These are phyloP conservation scores for Verticillium longisporum DNA, from an alignment of 2,329 filamentous ascomycete genomes.

Conservation along the genomic window DNA sequence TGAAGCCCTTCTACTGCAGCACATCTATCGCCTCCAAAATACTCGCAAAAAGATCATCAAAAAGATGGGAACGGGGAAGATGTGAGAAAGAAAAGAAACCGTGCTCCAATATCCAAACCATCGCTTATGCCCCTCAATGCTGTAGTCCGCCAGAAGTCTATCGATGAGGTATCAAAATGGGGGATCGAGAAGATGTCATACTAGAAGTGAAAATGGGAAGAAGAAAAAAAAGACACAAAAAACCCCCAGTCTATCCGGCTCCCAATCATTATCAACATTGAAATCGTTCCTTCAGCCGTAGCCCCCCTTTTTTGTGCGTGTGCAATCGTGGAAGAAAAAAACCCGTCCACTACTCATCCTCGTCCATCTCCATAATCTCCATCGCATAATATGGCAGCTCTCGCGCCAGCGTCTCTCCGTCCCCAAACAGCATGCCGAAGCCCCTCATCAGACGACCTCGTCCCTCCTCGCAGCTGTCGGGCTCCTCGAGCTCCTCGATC, in stretches of 20 bases:
- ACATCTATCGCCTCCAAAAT: background rate
- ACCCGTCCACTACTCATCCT: slow-evolving; percentile 4
- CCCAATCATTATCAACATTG: background rate
- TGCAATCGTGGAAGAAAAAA: background rate
- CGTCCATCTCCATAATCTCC: slow-evolving; percentile 45
- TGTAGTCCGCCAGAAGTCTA: background rate
- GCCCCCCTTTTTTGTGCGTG: background rate
- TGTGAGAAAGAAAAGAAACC: background rate
- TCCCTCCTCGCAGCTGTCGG: slow-evolving; percentile 38
- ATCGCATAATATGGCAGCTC: slow-evolving; percentile 44
- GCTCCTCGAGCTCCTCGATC: slow-evolving; percentile 49
- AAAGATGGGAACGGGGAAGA: too few relatives aligned
- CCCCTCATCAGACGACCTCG: slow-evolving; percentile 5
- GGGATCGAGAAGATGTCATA: background rate
- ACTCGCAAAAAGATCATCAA: background rate
- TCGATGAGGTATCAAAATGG: slow-evolving; percentile 3
- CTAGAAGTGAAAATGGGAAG: background rate
- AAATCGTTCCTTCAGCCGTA: background rate
- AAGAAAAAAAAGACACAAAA: background rate
- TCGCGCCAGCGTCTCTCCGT: slow-evolving; percentile 29
- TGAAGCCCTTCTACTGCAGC: slow-evolving; percentile 2
- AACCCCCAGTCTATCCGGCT: background rate
- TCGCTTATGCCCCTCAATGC: background rate
- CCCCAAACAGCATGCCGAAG: slow-evolving; percentile 7
- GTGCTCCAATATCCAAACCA: background rate